Conservation (phyloP, 1,284 basidiomycete species). For the Pisolithus thermaeus region DNA sequence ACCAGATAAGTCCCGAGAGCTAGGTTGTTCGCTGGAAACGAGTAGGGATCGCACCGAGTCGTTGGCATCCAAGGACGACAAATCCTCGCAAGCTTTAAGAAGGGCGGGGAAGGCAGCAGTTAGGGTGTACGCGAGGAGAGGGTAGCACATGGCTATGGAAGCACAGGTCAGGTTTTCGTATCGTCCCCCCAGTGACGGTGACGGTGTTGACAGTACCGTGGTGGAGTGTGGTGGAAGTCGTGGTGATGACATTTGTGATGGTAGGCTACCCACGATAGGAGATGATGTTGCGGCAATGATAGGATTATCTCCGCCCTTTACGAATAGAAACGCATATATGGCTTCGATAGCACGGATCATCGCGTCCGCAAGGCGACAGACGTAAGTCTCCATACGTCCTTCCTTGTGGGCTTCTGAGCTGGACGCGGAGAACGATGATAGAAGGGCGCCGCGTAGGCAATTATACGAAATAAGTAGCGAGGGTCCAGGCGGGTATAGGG, state of each 20-base stretch:
- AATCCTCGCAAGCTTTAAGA: conserved; percentile 1
- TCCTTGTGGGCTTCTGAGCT: conserved; percentile 2
- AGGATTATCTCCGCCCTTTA: too few relatives aligned
- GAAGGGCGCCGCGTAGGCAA: conserved; percentile 17
- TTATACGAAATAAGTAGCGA: conserved; percentile 20
- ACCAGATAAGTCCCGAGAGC: too few relatives aligned
- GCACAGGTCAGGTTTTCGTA: conserved; percentile 14
- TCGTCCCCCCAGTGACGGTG: not conserved
- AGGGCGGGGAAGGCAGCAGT: conserved; percentile 15
- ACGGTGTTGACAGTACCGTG: not conserved
- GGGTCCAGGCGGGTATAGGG: conserved; percentile 15
- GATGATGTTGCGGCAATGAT: not conserved
- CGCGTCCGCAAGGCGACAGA: conserved; percentile 14
- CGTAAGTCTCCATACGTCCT: not conserved
- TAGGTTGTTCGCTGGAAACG: not conserved
- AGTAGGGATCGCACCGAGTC: too few relatives aligned
- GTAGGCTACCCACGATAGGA: not conserved
- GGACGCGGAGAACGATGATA: not conserved
- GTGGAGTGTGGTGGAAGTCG: too few relatives aligned
- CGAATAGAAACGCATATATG: conserved; percentile 19
- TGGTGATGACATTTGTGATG: not conserved
- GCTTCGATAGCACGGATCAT: conserved; percentile 16
- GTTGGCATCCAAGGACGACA: not conserved
- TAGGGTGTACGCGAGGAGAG: conserved; percentile 20
- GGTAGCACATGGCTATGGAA: conserved; percentile 18